phyloP scores from a whole-genome alignment of 2,329 filamentous ascomycete species.

The Pseudogymnoascus sp. region DNA sequence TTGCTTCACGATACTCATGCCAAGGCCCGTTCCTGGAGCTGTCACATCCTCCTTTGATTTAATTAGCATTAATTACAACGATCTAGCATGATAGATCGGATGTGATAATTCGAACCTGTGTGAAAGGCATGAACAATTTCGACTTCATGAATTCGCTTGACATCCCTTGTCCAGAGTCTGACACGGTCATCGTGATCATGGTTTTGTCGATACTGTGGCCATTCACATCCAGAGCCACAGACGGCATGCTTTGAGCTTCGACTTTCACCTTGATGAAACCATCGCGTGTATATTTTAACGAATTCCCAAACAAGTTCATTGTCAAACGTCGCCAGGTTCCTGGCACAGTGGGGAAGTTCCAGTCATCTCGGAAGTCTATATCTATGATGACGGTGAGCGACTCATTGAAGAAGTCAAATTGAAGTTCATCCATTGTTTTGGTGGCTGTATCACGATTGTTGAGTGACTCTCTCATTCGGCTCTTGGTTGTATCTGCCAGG shows the following conservation, averaged over 20 bases:
- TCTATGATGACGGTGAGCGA: constrained; percentile 39
- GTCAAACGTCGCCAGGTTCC: constrained; percentile 34
- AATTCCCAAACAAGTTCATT: constrained; percentile 55
- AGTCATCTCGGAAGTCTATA: constrained; percentile 29
- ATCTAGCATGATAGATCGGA: background rate
- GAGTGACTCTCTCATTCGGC: background rate
- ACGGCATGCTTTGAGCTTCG: background rate
- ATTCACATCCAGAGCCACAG: background rate
- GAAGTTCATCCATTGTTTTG: constrained; percentile 17
- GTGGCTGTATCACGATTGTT: background rate
- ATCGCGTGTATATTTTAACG: constrained; percentile 49
- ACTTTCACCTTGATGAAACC: constrained; percentile 41
- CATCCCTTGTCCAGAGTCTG: constrained; percentile 57
- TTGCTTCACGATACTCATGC: constrained; percentile 55
- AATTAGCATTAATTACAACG: background rate
- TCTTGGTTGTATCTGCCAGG: constrained; percentile 21
- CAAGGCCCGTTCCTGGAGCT: constrained; percentile 52
- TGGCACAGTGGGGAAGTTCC: constrained; percentile 23
- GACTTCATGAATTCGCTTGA: constrained; percentile 50
- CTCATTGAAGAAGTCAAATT: constrained; percentile 22
- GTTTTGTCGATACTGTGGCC: background rate
- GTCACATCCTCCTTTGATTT: constrained; percentile 43
- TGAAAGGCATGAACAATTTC: constrained; percentile 52
- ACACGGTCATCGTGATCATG: constrained; percentile 36
- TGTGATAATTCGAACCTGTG: constrained; percentile 31